Percentiles rank a stretch among this genome's conserved stretches.
Evolutionary conservation across 495 filamentous ascomycete genomes (phyloP).

Genomic region (Penicillium mononematosum): DNA sequence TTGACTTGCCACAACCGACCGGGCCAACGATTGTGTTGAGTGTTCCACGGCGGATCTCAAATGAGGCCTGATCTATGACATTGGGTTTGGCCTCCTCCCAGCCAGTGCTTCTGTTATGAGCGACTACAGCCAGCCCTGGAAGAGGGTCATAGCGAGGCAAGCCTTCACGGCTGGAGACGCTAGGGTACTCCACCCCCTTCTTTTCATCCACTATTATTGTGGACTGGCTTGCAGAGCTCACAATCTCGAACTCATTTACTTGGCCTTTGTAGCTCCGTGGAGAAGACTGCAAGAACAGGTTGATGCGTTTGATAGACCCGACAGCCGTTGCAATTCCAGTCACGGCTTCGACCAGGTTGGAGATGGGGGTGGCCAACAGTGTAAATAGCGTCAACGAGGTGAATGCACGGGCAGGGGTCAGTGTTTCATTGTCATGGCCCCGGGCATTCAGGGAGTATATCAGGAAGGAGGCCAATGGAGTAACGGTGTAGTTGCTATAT

Average conservation of each 20-base stretch:
- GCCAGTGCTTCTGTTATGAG: too few relatives aligned
- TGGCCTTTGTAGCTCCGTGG: not conserved
- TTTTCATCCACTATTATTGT: too few relatives aligned
- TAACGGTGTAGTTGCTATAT: constrained; percentile 5
- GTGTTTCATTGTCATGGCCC: constrained; percentile 33
- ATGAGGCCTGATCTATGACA: too few relatives aligned
- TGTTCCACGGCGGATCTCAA: not conserved
- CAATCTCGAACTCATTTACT: not conserved
- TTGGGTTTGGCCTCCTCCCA: too few relatives aligned
- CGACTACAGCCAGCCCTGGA: too few relatives aligned
- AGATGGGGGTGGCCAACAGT: constrained; percentile 36
- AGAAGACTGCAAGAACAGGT: constrained; percentile 5
- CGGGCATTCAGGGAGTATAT: constrained; percentile 18
- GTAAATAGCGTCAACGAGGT: constrained; percentile 54
- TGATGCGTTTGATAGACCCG: constrained; percentile 8
- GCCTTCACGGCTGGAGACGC: too few relatives aligned
- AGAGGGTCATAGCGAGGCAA: too few relatives aligned
- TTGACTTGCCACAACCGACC: constrained; percentile 30
- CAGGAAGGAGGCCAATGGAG: constrained; percentile 6
- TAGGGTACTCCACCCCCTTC: too few relatives aligned
- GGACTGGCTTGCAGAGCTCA: too few relatives aligned
- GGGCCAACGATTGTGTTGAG: constrained; percentile 25
- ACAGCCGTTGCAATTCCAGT: constrained; percentile 9
- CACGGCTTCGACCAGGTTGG: constrained; percentile 42
- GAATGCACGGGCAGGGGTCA: constrained; percentile 48